Evolutionary conservation across 768 basidiomycete genomes (phyloP).

Genomic region (Leccinum pellstonianum): DNA sequence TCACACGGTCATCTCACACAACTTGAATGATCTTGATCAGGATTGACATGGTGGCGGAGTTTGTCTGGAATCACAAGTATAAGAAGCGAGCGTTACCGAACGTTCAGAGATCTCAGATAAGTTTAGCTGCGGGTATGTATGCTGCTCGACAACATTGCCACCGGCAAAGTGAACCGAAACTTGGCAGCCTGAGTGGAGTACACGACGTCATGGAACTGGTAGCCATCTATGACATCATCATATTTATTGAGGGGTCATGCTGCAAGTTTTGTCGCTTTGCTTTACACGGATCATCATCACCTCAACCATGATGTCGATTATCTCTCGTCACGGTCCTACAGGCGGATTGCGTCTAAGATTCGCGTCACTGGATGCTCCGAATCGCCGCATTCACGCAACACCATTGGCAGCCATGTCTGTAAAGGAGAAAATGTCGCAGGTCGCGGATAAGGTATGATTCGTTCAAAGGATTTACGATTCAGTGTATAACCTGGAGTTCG

Average conservation of each 20-base stretch:
- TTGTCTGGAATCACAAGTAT: background rate
- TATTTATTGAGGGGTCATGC: background rate
- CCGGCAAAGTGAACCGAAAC: background rate
- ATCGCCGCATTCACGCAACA: slow-evolving; percentile 32
- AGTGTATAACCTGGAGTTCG: background rate
- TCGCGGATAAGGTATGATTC: slow-evolving; percentile 36
- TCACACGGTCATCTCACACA: background rate
- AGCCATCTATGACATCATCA: slow-evolving; percentile 11
- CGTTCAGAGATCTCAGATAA: background rate
- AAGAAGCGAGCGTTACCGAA: background rate
- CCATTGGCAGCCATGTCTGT: slow-evolving; percentile 33
- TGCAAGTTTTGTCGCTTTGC: background rate
- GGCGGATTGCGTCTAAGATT: background rate
- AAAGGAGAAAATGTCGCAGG: slow-evolving; percentile 40
- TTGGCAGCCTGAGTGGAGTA: background rate
- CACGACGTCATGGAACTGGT: slow-evolving; percentile 2
- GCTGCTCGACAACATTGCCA: background rate
- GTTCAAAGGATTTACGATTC: background rate
- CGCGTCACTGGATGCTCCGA: background rate
- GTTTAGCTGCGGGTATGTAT: background rate
- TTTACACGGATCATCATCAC: background rate
- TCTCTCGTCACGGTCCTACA: background rate
- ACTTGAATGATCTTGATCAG: background rate
- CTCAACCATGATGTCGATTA: slow-evolving; percentile 1
- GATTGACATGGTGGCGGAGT: background rate